Conservation (phyloP, 805 yeast species). For the Torulaspora indica region DNA sequence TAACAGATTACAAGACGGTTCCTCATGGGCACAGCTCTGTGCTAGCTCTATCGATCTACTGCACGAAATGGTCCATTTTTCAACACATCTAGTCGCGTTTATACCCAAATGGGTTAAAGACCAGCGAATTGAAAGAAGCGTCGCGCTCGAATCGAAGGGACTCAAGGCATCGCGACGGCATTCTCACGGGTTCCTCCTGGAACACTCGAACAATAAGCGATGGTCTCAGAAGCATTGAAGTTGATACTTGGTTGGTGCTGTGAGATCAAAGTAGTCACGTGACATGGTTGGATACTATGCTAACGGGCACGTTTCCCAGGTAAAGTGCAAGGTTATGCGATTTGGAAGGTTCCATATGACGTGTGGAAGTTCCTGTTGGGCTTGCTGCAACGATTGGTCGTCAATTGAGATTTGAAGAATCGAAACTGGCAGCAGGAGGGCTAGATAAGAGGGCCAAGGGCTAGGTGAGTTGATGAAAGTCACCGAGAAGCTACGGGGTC, state of each 20-base stretch:
- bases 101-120: slow-evolving; percentile 7
- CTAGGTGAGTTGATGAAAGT: neutral
- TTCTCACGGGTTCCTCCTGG: neutral
- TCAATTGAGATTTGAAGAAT: neutral
- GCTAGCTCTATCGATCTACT: neutral
- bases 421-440: too few species aligned
- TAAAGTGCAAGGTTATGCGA: neutral
- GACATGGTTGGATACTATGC: neutral
- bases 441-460: neutral
- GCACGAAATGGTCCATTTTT: slow-evolving; percentile 2
- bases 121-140: neutral
- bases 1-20: neutral
- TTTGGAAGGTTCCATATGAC: neutral
- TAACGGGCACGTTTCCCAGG: neutral
- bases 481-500: neutral
- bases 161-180: neutral
- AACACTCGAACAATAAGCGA: too few species aligned
- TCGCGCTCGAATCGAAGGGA: too few species aligned
- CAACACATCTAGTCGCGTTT: slow-evolving; percentile 3
- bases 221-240: neutral
- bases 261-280: too few species aligned
- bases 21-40: neutral
- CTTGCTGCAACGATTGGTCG: too few species aligned
- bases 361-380: neutral
- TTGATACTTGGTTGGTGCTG: too few species aligned